Percentiles rank a stretch among this genome's conserved stretches.
Evolutionary conservation across 2,329 filamentous ascomycete genomes (phyloP).

Genomic region (Sporothrix brasiliensis): DNA sequence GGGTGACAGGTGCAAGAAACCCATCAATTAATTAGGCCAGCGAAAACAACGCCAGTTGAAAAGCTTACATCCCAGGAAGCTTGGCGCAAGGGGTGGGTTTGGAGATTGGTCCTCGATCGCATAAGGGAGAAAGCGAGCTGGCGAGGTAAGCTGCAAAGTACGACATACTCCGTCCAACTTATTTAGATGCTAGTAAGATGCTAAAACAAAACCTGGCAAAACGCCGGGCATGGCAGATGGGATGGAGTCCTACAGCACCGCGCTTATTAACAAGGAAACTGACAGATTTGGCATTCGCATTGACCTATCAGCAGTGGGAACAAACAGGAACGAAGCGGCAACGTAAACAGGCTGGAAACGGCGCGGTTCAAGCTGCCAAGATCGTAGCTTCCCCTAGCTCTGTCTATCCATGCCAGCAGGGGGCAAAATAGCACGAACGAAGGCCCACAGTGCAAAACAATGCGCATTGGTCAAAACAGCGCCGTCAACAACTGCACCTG

Average conservation of each 20-base stretch:
- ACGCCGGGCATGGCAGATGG: not conserved
- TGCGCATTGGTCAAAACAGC: not conserved
- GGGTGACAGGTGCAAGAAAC: constrained; percentile 2
- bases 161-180: too few relatives aligned
- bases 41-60: constrained; percentile 9
- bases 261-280: constrained; percentile 9
- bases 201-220: not conserved
- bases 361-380: constrained; percentile 12
- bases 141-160: too few relatives aligned
- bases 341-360: not conserved
- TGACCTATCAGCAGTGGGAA: constrained; percentile 3
- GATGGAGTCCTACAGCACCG: constrained; percentile 8
- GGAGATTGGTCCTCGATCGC: constrained; percentile 10
- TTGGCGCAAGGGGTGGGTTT: constrained; percentile 30
- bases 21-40: constrained; percentile 19
- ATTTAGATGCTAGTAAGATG: constrained; percentile 9
- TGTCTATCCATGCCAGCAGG: constrained; percentile 4
- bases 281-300: constrained; percentile 17
- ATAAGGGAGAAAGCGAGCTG: not conserved
- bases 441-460: constrained; percentile 1
- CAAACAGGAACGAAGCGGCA: not conserved
- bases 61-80: constrained; percentile 26
- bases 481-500: not conserved
- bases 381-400: constrained; percentile 16
- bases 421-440: not conserved